Conservation (phyloP, 805 yeast species). For the Candida alai region DNA sequence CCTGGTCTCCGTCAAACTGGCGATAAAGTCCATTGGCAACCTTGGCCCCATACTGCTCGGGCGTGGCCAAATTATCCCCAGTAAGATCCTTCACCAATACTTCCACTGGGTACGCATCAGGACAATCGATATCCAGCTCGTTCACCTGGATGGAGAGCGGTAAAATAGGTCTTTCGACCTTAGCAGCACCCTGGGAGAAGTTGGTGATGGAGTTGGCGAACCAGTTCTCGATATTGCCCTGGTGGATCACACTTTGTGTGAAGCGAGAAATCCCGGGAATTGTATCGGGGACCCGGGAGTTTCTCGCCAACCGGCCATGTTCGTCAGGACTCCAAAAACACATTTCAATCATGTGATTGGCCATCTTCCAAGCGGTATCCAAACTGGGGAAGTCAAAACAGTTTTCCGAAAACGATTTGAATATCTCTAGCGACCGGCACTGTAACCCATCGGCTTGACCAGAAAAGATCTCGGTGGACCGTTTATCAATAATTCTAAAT, state of each 20-base stretch:
- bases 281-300: constrained; percentile 22
- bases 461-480: constrained; percentile 20
- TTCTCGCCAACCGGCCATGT: constrained; percentile 20
- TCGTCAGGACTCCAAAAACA: constrained; percentile 27
- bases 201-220: constrained; percentile 19
- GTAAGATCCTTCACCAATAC: constrained; percentile 14
- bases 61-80: constrained; percentile 10
- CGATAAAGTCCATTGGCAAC: constrained; percentile 24
- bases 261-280: constrained; percentile 24
- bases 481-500: constrained; percentile 26
- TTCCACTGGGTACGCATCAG: constrained; percentile 12
- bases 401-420: constrained; percentile 13
- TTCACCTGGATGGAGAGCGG: constrained; percentile 15
- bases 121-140: constrained; percentile 10
- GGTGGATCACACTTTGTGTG: constrained; percentile 26
- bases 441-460: constrained; percentile 36
- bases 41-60: constrained; percentile 14
- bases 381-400: constrained; percentile 17
- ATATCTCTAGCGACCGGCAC: constrained; percentile 25
- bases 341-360: constrained; percentile 26
- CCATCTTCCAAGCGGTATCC: constrained; percentile 21
- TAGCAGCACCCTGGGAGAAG: constrained; percentile 12
- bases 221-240: constrained; percentile 26
- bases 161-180: constrained; percentile 17
- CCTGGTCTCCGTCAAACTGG: constrained; percentile 21